phyloP scores from a whole-genome alignment of 2,329 filamentous ascomycete species.

The Escovopsis weberi region DNA sequence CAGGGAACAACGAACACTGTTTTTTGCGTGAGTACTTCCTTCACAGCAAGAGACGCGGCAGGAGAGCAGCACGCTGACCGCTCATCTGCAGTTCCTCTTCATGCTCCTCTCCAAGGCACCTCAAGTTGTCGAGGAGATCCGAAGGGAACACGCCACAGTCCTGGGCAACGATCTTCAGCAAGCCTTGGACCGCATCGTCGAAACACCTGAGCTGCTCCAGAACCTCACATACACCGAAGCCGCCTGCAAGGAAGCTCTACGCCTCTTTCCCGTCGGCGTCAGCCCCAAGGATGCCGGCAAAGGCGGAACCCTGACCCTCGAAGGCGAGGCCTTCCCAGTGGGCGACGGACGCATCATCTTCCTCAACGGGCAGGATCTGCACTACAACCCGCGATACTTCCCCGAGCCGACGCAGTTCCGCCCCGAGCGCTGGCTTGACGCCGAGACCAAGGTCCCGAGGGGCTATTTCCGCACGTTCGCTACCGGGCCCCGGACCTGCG shows the following conservation, averaged over 20 bases:
- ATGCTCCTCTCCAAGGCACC: constrained; percentile 12
- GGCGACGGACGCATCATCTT: constrained; percentile 15
- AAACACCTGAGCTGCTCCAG: constrained; percentile 30
- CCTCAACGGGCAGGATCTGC: constrained; percentile 10
- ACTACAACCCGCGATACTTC: constrained; percentile 21
- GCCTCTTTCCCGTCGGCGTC: constrained; percentile 33
- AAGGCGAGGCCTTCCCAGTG: constrained; percentile 22
- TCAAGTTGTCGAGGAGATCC: constrained; percentile 10
- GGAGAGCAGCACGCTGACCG: not conserved
- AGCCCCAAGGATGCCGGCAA: constrained; percentile 20
- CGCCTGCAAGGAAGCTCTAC: constrained; percentile 39
- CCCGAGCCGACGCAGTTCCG: constrained; percentile 22
- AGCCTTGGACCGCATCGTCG: constrained; percentile 19
- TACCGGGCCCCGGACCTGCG: constrained; percentile 20
- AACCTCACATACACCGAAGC: constrained; percentile 35
- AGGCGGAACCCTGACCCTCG: constrained; percentile 21
- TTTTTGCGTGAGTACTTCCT: constrained; percentile 4
- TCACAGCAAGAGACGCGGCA: not conserved
- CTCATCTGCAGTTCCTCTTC: constrained; percentile 2
- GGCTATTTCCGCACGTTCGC: constrained; percentile 19
- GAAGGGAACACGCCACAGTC: constrained; percentile 16
- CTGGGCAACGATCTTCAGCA: constrained; percentile 15
- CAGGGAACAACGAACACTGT: constrained; percentile 13
- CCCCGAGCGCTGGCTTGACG: constrained; percentile 27
- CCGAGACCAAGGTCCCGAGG: constrained; percentile 3